Evolutionary conservation across 2,329 filamentous ascomycete species (phyloP).

Genomic region (Fusarium agapanthi): DNA sequence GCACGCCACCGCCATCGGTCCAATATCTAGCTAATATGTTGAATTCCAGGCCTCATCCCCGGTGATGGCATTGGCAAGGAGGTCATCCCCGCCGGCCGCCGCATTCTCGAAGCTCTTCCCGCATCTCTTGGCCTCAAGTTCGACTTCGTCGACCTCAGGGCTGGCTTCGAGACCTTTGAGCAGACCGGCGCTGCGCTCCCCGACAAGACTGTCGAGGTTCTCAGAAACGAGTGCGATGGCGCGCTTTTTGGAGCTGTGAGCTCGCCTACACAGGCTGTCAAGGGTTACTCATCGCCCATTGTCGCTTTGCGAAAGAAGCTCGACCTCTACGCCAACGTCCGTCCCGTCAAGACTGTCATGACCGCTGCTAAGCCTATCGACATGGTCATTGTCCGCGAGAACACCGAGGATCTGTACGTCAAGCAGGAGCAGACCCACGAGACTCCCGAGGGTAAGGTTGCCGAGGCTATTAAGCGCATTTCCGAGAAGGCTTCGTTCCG

Average conservation of each 20-base stretch:
- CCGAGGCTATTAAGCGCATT: constrained; percentile 98
- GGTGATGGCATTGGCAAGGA: constrained; percentile 98
- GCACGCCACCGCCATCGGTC: not conserved
- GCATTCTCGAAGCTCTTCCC: constrained; percentile 91
- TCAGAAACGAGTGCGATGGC: constrained; percentile 92
- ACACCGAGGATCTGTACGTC: constrained; percentile 98
- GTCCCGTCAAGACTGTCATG: constrained; percentile 86
- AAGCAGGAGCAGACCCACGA: constrained; percentile 92
- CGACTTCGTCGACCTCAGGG: constrained; percentile 91
- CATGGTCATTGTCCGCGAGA: constrained; percentile 97
- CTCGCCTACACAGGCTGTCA: constrained; percentile 88
- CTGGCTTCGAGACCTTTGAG: constrained; percentile 94
- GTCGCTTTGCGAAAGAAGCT: constrained; percentile 96
- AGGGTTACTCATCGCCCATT: constrained; percentile 96
- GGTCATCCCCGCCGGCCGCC: constrained; percentile 93
- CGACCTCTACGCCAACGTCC: constrained; percentile 96
- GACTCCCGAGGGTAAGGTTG: constrained; percentile 80
- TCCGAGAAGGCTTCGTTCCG: constrained; percentile 83
- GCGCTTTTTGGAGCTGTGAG: constrained; percentile 96
- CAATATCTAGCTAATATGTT: not conserved
- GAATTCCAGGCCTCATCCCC: constrained; percentile 81
- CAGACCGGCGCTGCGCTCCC: constrained; percentile 87
- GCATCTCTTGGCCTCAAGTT: constrained; percentile 92
- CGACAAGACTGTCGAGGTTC: constrained; percentile 87
- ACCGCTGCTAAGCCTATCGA: constrained; percentile 79